phyloP scores from a whole-genome alignment of 805 yeast species.

The Candida koratica region DNA sequence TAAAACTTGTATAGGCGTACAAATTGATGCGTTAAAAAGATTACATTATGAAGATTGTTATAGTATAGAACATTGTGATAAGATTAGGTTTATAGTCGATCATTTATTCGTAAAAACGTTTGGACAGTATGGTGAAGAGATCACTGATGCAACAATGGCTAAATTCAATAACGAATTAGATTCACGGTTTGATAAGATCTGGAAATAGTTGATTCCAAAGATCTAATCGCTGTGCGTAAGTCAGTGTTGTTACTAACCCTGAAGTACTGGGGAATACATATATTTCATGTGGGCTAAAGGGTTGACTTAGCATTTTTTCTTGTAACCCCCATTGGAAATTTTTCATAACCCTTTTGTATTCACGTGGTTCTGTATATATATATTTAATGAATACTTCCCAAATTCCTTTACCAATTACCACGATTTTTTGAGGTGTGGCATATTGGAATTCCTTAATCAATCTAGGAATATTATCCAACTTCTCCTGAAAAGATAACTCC shows the following conservation, averaged over 20 bases:
- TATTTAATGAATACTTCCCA: conserved; percentile 57
- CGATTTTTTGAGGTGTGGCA: conserved; percentile 41
- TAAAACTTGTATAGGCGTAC: conserved; percentile 32
- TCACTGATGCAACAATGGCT: conserved; percentile 22
- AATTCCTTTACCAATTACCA: conserved; percentile 70
- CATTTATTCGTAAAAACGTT: conserved; percentile 32
- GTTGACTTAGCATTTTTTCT: conserved; percentile 18
- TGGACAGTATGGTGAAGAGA: conserved; percentile 34
- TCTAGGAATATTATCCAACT: conserved; percentile 50
- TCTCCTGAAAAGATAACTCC: conserved; percentile 51
- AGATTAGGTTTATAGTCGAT: conserved; percentile 35
- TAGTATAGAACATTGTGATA: conserved; percentile 31
- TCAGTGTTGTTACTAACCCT: conserved; percentile 57
- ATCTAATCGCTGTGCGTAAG: conserved; percentile 40
- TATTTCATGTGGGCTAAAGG: conserved; percentile 21
- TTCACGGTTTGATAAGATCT: conserved; percentile 26
- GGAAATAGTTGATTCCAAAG: conserved; percentile 48
- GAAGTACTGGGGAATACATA: conserved; percentile 72
- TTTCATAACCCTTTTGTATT: conserved; percentile 4
- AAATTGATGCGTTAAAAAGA: conserved; percentile 30
- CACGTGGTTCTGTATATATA: conserved; percentile 20
- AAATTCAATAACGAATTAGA: conserved; percentile 31
- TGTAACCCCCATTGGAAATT: conserved; percentile 54
- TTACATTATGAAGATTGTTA: conserved; percentile 37
- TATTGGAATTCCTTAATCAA: conserved; percentile 43